These are phyloP conservation scores for Leptographium galeiforme DNA, from an alignment of 2,329 filamentous ascomycete species.

Conservation along the genomic window DNA sequence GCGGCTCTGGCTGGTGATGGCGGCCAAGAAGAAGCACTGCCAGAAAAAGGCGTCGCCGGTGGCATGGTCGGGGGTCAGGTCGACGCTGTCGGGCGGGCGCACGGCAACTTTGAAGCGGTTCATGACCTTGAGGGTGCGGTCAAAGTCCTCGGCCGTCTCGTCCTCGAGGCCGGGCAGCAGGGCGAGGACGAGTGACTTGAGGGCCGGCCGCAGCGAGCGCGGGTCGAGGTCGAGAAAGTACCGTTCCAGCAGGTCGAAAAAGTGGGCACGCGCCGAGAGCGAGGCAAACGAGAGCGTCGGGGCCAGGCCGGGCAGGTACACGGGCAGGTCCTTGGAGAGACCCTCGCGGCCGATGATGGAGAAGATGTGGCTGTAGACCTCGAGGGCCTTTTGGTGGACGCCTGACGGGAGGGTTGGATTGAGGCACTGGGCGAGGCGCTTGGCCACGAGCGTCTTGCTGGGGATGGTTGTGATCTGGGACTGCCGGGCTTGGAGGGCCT, in stretches of 20 bases:
- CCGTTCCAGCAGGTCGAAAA: slow-evolving; percentile 70
- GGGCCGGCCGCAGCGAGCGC: slow-evolving; percentile 62
- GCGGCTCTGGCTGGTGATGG: slow-evolving; percentile 76
- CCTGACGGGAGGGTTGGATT: slow-evolving; percentile 88
- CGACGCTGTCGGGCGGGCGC: slow-evolving; percentile 37
- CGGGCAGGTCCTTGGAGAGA: slow-evolving; percentile 64
- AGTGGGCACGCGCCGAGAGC: slow-evolving; percentile 73
- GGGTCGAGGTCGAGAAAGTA: slow-evolving; percentile 63
- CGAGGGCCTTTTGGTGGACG: slow-evolving; percentile 92
- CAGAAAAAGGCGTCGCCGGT: slow-evolving; percentile 81
- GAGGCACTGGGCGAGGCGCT: slow-evolving; percentile 86
- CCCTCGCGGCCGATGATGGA: slow-evolving; percentile 69
- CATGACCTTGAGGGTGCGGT: slow-evolving; percentile 66
- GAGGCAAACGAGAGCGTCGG: slow-evolving; percentile 90
- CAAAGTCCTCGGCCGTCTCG: slow-evolving; percentile 94
- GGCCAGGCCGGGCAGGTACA: slow-evolving; percentile 83
- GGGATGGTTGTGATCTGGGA: slow-evolving; percentile 60
- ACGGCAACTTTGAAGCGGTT: slow-evolving; percentile 63
- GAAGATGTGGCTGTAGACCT: slow-evolving; percentile 87
- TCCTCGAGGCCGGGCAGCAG: slow-evolving; percentile 86
- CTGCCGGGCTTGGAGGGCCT: slow-evolving; percentile 77
- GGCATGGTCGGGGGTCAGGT: slow-evolving; percentile 37
- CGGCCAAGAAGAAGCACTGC: slow-evolving; percentile 92
- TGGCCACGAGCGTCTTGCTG: slow-evolving; percentile 70
- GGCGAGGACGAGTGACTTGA: slow-evolving; percentile 84